phyloP scores from a whole-genome alignment of 2,329 filamentous ascomycete species.

The Aspergillus brunneoviolaceus region DNA sequence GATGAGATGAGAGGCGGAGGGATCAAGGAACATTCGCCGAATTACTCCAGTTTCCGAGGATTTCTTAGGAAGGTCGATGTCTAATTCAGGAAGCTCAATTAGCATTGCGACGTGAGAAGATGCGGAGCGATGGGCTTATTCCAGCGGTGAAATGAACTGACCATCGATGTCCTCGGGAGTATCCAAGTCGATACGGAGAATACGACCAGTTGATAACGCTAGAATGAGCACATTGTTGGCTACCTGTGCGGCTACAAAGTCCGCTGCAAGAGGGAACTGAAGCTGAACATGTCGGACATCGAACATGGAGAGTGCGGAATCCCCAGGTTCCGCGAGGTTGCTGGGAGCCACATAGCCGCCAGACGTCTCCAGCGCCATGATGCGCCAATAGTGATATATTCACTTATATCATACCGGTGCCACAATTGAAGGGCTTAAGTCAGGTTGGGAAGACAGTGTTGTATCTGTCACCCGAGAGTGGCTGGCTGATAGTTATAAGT shows the following conservation, averaged over 20 bases:
- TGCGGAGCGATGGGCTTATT: neutral
- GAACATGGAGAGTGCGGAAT: slow-evolving; percentile 79
- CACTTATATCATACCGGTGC: slow-evolving; percentile 32
- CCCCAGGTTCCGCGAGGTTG: slow-evolving; percentile 59
- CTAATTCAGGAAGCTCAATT: slow-evolving; percentile 49
- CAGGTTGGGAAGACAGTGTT: slow-evolving; percentile 16
- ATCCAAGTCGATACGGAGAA: slow-evolving; percentile 91
- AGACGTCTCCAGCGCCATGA: slow-evolving; percentile 69
- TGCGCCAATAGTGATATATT: slow-evolving; percentile 33
- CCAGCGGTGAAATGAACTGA: slow-evolving; percentile 37
- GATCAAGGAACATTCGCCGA: slow-evolving; percentile 93
- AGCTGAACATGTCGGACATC: slow-evolving; percentile 89
- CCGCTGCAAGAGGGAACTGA: slow-evolving; percentile 88
- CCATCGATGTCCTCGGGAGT: slow-evolving; percentile 93
- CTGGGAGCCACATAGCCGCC: slow-evolving; percentile 71
- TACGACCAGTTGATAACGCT: slow-evolving; percentile 86
- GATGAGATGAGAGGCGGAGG: slow-evolving; percentile 90
- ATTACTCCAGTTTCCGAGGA: slow-evolving; percentile 89
- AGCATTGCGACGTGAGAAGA: slow-evolving; percentile 13
- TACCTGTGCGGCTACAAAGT: slow-evolving; percentile 94
- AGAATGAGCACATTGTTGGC: slow-evolving; percentile 95
- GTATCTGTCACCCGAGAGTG: neutral
- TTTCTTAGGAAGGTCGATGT: slow-evolving; percentile 95
- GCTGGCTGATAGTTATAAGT: neutral
- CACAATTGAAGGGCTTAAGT: slow-evolving; percentile 21